Conservation (phyloP, 148 eudicot genomes). For the Amaranthus hypochondriacus region DNA sequence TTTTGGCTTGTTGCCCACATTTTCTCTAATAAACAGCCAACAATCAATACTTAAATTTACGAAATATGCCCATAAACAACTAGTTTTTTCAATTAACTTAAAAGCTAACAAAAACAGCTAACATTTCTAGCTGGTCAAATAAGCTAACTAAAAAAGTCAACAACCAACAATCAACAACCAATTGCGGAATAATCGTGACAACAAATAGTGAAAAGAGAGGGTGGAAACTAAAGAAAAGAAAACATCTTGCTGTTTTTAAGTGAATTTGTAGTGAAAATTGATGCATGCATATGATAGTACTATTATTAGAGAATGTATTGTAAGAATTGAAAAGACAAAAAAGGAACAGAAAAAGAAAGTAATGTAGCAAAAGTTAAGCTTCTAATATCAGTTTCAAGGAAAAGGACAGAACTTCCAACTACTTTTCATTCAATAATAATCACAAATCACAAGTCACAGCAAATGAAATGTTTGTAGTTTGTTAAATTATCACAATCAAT, state of each 20-base stretch:
- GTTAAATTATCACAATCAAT: not conserved
- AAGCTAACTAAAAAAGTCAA: no score
- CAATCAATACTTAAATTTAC: no score
- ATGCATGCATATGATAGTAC: not conserved
- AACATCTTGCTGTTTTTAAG: not conserved
- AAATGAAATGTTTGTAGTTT: no score
- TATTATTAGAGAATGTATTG: not conserved
- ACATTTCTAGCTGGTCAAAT: no score
- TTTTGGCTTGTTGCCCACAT: no score
- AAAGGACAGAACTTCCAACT: not conserved
- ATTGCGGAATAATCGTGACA: no score
- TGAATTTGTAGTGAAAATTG: not conserved
- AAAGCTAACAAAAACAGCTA: not conserved
- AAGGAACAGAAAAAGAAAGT: not conserved
- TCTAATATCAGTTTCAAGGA: not conserved
- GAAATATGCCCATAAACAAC: no score
- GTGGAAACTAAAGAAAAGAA: constrained; percentile 1
- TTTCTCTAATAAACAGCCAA: no score
- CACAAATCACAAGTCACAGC: not conserved
- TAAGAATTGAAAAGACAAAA: not conserved
- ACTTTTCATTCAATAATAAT: not conserved
- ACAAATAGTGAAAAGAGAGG: constrained; percentile 5
- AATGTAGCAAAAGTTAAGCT: no score
- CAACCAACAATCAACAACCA: no score
- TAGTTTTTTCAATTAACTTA: not conserved